Evolutionary conservation across 2,329 filamentous ascomycete species (phyloP).

Genomic region (Neofusicoccum sp.): DNA sequence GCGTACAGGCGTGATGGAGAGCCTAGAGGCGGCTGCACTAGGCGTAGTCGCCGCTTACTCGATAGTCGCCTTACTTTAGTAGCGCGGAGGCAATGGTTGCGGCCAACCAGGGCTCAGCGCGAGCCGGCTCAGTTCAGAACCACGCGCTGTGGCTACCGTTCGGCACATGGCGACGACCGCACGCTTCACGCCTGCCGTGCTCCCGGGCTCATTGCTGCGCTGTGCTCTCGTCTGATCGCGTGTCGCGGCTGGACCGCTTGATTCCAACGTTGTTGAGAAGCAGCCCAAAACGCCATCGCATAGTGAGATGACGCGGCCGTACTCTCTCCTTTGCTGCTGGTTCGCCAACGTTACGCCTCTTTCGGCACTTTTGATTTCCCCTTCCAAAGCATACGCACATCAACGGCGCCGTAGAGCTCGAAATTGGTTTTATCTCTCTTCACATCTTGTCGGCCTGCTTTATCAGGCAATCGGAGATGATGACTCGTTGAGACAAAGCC

Average conservation of each 20-base stretch:
- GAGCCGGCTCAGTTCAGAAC: conserved; percentile 12
- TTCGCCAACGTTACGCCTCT: background rate
- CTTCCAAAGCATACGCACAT: background rate
- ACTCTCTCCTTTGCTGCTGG: background rate
- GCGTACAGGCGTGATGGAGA: background rate
- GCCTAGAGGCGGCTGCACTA: conserved; percentile 1
- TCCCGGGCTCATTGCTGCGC: background rate
- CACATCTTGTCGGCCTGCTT: background rate
- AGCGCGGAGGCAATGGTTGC: background rate
- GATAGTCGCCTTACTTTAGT: conserved; percentile 8
- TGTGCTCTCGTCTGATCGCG: background rate
- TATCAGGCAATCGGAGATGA: background rate
- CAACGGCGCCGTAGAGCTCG: background rate
- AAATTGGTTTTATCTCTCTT: background rate
- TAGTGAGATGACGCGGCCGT: no score
- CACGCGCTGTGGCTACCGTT: background rate
- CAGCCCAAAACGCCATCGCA: background rate
- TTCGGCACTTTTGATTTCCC: background rate
- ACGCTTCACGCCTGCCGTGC: background rate
- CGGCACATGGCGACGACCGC: background rate
- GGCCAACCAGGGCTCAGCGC: conserved; percentile 12
- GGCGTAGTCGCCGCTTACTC: background rate
- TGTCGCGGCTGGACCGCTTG: background rate
- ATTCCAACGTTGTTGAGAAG: conserved; percentile 6
- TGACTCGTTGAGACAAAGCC: conserved; percentile 1